Evolutionary conservation across 768 basidiomycete genomes (phyloP).

Genomic region (Naematelia encephala): DNA sequence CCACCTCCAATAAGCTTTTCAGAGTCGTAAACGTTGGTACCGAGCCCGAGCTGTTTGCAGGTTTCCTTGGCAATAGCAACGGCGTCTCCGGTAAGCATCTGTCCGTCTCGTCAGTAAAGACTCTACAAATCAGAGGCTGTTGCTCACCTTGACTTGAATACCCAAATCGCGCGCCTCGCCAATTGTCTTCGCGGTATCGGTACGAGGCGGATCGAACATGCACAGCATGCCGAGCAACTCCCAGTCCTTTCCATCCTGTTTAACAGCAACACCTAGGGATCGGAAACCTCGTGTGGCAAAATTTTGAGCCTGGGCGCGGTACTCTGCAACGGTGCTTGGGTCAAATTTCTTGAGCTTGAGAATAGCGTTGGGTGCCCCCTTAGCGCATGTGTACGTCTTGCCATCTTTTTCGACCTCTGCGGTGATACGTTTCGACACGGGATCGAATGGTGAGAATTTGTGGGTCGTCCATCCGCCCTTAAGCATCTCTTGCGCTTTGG

Average conservation of each 20-base stretch:
- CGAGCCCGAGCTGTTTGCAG: constrained; percentile 55
- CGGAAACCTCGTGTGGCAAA: constrained; percentile 56
- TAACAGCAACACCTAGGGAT: constrained; percentile 55
- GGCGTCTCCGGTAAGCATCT: constrained; percentile 58
- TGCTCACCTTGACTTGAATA: constrained; percentile 53
- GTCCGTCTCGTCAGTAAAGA: no score
- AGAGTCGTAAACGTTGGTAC: constrained; percentile 56
- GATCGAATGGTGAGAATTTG: constrained; percentile 57
- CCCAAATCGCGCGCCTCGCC: constrained; percentile 55
- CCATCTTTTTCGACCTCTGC: constrained; percentile 56
- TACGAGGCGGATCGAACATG: constrained; percentile 57
- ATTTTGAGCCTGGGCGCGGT: constrained; percentile 51
- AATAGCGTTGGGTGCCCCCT: constrained; percentile 58
- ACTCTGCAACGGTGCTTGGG: constrained; percentile 46
- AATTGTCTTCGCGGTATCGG: constrained; percentile 55
- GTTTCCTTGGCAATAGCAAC: constrained; percentile 58
- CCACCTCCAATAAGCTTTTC: constrained; percentile 54
- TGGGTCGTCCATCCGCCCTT: constrained; percentile 54
- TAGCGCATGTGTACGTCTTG: constrained; percentile 53
- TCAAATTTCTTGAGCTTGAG: constrained; percentile 53
- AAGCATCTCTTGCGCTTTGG: constrained; percentile 55
- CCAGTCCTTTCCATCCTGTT: constrained; percentile 55
- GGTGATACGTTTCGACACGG: constrained; percentile 58
- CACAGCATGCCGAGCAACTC: constrained; percentile 54
- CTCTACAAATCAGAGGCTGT: neutral